Conservation (phyloP, 805 yeast species). For the Kurtzmaniella fragi region DNA sequence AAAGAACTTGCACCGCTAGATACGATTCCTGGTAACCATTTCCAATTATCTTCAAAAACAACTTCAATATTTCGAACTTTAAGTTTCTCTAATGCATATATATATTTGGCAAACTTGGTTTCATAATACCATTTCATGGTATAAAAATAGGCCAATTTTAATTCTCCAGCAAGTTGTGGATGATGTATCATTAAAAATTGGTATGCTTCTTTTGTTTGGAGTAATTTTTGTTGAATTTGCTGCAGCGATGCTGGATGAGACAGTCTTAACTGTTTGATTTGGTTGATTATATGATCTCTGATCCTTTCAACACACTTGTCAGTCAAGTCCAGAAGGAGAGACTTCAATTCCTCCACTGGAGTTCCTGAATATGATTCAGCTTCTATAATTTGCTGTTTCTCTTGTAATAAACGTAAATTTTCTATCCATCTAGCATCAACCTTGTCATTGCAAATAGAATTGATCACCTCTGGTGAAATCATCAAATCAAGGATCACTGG, state of each 20-base stretch:
- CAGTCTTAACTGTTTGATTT: conserved; percentile 60
- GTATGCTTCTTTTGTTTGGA: conserved; percentile 58
- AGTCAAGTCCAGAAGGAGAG: conserved; percentile 47
- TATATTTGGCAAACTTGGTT: conserved; percentile 70
- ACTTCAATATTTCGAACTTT: conserved; percentile 52
- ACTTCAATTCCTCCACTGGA: conserved; percentile 20
- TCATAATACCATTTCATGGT: conserved; percentile 95
- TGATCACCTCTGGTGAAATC: conserved; percentile 68
- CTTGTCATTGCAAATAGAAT: conserved; percentile 52
- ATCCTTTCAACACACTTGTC: conserved; percentile 69
- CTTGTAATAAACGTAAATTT: conserved; percentile 51
- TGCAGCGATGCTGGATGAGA: conserved; percentile 47
- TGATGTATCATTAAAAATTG: conserved; percentile 52
- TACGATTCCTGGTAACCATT: conserved; percentile 1
- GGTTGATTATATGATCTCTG: conserved; percentile 58
- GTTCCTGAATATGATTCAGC: conserved; percentile 5
- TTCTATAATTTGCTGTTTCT: conserved; percentile 51
- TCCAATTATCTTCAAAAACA: conserved; percentile 26
- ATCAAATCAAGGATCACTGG: conserved; percentile 74
- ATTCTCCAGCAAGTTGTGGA: conserved; percentile 61
- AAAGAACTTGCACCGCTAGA: conserved; percentile 9
- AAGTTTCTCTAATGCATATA: conserved; percentile 64
- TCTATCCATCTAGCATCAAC: conserved; percentile 63
- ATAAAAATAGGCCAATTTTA: conserved; percentile 73
- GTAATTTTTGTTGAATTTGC: conserved; percentile 59